These are phyloP conservation scores for Pugionium dolabratum DNA, from an alignment of 345 rosid species.

Conservation along the genomic window DNA sequence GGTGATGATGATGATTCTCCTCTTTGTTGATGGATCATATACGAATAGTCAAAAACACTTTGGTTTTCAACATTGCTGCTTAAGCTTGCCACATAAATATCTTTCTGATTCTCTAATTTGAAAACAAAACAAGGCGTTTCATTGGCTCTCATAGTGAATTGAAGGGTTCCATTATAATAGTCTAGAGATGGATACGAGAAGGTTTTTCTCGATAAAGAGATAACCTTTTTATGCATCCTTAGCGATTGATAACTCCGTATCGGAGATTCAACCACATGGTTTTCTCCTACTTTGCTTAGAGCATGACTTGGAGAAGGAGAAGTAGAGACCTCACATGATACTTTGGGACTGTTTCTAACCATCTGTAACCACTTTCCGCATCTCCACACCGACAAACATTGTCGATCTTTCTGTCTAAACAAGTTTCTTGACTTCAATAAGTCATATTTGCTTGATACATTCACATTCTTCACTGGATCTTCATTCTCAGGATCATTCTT, in stretches of 20 bases:
- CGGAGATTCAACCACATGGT: neutral
- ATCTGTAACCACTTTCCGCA: slow-evolving; percentile 46
- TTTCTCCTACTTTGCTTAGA: neutral
- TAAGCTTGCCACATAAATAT: slow-evolving; percentile 58
- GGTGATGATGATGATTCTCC: slow-evolving; percentile 28
- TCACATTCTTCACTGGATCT: slow-evolving; percentile 37
- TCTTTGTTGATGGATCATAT: slow-evolving; percentile 53
- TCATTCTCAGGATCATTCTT: slow-evolving; percentile 37
- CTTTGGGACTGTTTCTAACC: slow-evolving; percentile 48
- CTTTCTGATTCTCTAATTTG: slow-evolving; percentile 55
- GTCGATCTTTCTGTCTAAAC: slow-evolving; percentile 43
- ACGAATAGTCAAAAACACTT: slow-evolving; percentile 44
- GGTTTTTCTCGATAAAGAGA: slow-evolving; percentile 25
- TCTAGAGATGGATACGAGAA: slow-evolving; percentile 33
- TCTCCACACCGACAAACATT: slow-evolving; percentile 36
- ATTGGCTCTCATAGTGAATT: slow-evolving; percentile 55
- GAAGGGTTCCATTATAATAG: slow-evolving; percentile 64
- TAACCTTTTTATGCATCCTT: slow-evolving; percentile 7
- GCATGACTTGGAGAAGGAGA: slow-evolving; percentile 53
- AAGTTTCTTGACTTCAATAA: slow-evolving; percentile 38
- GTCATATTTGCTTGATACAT: slow-evolving; percentile 25
- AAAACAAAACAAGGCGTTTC: slow-evolving; percentile 62
- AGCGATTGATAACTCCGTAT: slow-evolving; percentile 30
- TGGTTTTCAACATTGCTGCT: slow-evolving; percentile 40
- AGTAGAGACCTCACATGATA: slow-evolving; percentile 37